Evolutionary conservation across 495 filamentous ascomycete genomes (phyloP).

Genomic region (Lepidopterella palustris): DNA sequence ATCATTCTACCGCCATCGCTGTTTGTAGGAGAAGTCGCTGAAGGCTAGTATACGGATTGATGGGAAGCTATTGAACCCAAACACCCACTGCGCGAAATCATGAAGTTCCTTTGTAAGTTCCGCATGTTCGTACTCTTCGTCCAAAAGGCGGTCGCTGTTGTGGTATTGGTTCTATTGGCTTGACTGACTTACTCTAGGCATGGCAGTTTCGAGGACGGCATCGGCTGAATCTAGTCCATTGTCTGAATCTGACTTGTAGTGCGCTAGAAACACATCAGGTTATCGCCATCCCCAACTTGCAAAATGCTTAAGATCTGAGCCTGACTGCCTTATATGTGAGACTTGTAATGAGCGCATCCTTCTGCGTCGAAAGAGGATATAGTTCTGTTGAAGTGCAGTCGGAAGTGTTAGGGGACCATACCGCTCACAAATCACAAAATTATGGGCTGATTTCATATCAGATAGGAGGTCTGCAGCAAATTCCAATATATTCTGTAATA

Average conservation of each 20-base stretch:
- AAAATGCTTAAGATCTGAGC: no score
- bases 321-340: background rate
- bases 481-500: no score
- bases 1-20: background rate
- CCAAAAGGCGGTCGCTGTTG: background rate
- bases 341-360: slow-evolving; percentile 4
- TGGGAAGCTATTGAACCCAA: background rate
- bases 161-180: background rate
- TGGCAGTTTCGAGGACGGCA: background rate
- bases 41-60: background rate
- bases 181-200: background rate
- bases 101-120: background rate
- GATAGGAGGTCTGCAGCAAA: no score
- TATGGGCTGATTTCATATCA: no score
- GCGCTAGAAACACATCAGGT: background rate
- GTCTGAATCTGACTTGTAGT: background rate
- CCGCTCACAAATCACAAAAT: no score
- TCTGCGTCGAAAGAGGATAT: background rate
- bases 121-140: background rate
- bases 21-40: background rate
- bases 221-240: background rate
- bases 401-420: no score
- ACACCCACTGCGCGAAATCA: background rate
- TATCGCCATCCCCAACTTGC: background rate
- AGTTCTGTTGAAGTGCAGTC: no score